Evolutionary conservation across 176 grass and related monocot species (phyloP).

Genomic region (Aegilops umbellulata): DNA sequence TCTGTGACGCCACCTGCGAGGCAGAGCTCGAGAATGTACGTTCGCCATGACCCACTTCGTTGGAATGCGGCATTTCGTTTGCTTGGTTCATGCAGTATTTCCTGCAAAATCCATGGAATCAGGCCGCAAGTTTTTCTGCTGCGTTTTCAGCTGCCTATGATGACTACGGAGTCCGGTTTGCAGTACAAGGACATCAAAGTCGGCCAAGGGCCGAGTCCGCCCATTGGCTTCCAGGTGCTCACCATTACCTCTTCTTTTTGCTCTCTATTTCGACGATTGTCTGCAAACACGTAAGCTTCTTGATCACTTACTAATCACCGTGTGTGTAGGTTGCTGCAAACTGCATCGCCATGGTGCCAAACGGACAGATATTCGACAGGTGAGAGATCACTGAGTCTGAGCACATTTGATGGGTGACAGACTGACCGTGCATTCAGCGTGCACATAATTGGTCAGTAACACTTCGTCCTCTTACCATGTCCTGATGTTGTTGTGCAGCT

Average conservation of each 20-base stretch:
- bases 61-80: too few relatives aligned
- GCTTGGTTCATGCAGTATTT: too few relatives aligned
- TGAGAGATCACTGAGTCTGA: not conserved
- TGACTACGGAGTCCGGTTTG: slow-evolving; percentile 83
- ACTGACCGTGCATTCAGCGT: not conserved
- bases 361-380: slow-evolving; percentile 95
- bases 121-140: not conserved
- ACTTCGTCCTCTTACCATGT: not conserved
- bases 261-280: not conserved
- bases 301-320: not conserved
- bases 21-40: slow-evolving; percentile 89
- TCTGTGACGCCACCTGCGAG: slow-evolving; percentile 73
- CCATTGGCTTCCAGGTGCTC: slow-evolving; percentile 82
- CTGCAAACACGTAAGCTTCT: too few relatives aligned
- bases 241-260: not conserved
- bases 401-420: not conserved
- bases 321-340: slow-evolving; percentile 91
- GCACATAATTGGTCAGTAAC: not conserved
- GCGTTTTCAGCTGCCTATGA: slow-evolving; percentile 60
- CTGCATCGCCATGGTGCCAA: slow-evolving; percentile 85
- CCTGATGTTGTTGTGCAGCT: slow-evolving; percentile 43
- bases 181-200: slow-evolving; percentile 94
- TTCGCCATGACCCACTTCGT: not conserved
- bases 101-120: not conserved
- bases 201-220: slow-evolving; percentile 74